Evolutionary conservation across 176 grass and related monocot species (phyloP), one percentile per base, ranked within the genome.

Genomic region (Saccharum spontaneum): DNA sequence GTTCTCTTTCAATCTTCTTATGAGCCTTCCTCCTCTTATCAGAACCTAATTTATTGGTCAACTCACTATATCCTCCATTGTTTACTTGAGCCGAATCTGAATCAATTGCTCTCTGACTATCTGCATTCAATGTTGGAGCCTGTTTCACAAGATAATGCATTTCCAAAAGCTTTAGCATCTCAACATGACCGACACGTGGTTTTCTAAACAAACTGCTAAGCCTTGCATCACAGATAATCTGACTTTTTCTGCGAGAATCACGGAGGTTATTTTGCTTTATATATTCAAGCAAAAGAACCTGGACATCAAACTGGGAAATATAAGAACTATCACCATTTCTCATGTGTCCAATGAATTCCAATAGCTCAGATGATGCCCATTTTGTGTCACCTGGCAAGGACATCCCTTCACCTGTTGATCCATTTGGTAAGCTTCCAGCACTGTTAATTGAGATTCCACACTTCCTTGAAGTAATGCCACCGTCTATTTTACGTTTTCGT

Each of bases 121-220:
- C 84, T 84, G 82, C 83, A 54, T 68, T 89, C 65, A 67, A 64
- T 59, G 86, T 48, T 63, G 86, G 79, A 75, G 43, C 69, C 71
- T 96, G 91, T 88, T 96, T 99, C 55, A 89, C 85, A 83, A 86
- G 76, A 91, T 92, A 94, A 88, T 99, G 97, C 59, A 82, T 84
- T 18, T 96, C 97, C 87, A 99, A 89, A 82, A 99, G 90, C 79
- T 95, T 95, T 65, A 94, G 71, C 91, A 99, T 99, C 88, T 96
- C 97, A 55, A 89, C 85, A 83, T 96, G 97, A 39, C 82, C 88
- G 71, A 99, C 90, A 69, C 84, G 78, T 30, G 79, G 55, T 89
- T 94, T 99, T 34, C 75, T 78, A 82, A 99, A 99, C 57, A 99
- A 87, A 70, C 80, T 88, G 20, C 26, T 81, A 40, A 99, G 93